Conservation (phyloP, 2,329 filamentous ascomycete genomes). For the Trematosphaeria pertusa region DNA sequence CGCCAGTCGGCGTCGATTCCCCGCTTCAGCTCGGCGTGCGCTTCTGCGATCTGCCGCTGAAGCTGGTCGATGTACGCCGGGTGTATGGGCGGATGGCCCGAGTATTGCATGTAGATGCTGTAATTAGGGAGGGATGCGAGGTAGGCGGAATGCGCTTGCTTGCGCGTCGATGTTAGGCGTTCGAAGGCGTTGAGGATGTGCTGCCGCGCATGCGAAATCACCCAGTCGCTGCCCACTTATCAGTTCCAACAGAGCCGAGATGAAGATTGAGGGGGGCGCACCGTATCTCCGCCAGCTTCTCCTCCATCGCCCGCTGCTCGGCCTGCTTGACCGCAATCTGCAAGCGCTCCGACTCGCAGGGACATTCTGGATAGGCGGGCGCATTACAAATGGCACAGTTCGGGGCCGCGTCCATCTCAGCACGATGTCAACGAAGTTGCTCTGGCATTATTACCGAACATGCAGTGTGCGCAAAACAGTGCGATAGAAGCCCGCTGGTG, state of each 20-base stretch:
- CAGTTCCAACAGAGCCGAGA: conserved; percentile 13
- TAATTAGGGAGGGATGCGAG: conserved; percentile 55
- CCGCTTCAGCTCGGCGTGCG: conserved; percentile 70
- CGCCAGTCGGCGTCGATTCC: conserved; percentile 84
- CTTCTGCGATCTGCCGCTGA: conserved; percentile 64
- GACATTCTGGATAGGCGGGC: conserved; percentile 47
- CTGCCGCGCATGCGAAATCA: conserved; percentile 53
- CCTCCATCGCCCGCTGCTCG: conserved; percentile 47
- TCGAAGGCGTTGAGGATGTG: conserved; percentile 55
- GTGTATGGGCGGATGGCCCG: conserved; percentile 53
- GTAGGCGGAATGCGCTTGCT: conserved; percentile 51
- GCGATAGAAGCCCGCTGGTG: conserved; percentile 4
- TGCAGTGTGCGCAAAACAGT: conserved; percentile 6
- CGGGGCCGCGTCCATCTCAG: conserved; percentile 47
- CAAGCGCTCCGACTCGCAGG: conserved; percentile 49
- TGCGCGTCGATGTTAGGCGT: conserved; percentile 48
- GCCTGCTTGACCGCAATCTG: conserved; percentile 50
- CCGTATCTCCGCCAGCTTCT: conserved; percentile 44
- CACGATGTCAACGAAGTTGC: conserved; percentile 28
- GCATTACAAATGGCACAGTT: conserved; percentile 52
- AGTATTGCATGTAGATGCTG: conserved; percentile 55
- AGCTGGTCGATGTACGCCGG: conserved; percentile 49
- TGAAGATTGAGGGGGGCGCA: conserved; percentile 15
- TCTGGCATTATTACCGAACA: conserved; percentile 36
- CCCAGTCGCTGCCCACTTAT: conserved; percentile 52